Base-by-base conservation (phyloP, 2,329 filamentous ascomycete genomes). In the Graphilbum fragrans region DNA sequence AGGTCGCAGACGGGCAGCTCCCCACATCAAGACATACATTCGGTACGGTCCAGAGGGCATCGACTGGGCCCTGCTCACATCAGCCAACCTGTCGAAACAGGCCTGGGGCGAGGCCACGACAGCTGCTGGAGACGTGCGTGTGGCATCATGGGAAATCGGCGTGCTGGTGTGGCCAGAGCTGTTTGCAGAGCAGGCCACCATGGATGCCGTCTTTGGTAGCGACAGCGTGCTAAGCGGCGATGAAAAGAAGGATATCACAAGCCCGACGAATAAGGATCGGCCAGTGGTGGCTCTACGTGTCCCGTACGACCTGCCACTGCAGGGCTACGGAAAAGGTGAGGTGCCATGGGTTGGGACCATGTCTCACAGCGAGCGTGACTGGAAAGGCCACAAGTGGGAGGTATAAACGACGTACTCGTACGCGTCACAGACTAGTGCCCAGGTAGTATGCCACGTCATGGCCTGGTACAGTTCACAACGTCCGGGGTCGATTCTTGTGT, bases 1-100 rank as follows among this genome's bases (percentile, higher is more conserved):
- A 9, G 77, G 80, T 2, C 67, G 83, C 41, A 66, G 74, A 37
- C 69, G 76, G 23, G 86, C 86, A 17, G 85, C 86, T 1, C 87
- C 87, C 0, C 87, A 94, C 51, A 83, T 94, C 55, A 94, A 94
- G 58, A 94, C 86, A 0, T 94, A 92, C 53, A 77, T 88, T 35
- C 75, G 83, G 5, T 47, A 42, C 49, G 60, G 64, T 41, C 49
- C 57, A n/a, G 53, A 62, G 17, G 58, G 61, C 33, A 78, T 93
- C 32, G 83, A 92, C 53, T 94, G 87, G 88, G 86, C 84, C 2
- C 67, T 94, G 48, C 57, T 93, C 2, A 93, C 86, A 0, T 92
- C 84, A n/a, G 86, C 87, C n/a, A 94, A 94, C 50, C 58, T 94
- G 3, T 92, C 84, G 2, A 90, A 80, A 46, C 86, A 94, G 59